Evolutionary conservation across 2,329 filamentous ascomycete species (phyloP).

Genomic region (Fusarium acutatum): DNA sequence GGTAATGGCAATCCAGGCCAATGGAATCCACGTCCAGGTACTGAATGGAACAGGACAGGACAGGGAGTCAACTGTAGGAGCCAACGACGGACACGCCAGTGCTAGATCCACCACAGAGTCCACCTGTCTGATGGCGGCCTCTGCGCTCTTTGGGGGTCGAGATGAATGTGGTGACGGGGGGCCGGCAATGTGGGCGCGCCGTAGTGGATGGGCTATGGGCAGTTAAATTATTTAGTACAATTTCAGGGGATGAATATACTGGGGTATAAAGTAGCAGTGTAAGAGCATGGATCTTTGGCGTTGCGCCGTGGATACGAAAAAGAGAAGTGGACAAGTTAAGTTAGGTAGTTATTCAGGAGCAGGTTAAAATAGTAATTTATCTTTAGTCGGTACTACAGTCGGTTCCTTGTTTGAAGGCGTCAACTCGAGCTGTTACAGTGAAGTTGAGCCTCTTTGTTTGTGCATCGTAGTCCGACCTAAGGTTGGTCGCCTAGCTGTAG

Average conservation of each 20-base stretch:
- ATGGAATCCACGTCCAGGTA: slow-evolving; percentile 24
- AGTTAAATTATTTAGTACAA: slow-evolving; percentile 37
- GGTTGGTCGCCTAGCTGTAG: not conserved
- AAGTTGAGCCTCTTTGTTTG: slow-evolving; percentile 12
- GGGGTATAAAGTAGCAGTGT: slow-evolving; percentile 30
- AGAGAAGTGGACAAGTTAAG: slow-evolving; percentile 1
- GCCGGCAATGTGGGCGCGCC: slow-evolving; percentile 25
- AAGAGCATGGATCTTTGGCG: slow-evolving; percentile 30
- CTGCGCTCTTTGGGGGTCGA: slow-evolving; percentile 30
- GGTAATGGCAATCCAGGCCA: slow-evolving; percentile 24
- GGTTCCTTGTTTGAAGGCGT: slow-evolving; percentile 5
- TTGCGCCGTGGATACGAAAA: slow-evolving; percentile 30
- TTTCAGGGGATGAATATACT: slow-evolving; percentile 35
- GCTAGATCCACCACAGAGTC: slow-evolving; percentile 37
- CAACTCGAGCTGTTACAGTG: slow-evolving; percentile 12
- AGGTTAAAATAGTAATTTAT: not conserved
- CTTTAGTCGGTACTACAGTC: not conserved
- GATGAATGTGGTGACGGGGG: slow-evolving; percentile 20
- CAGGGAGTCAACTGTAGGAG: slow-evolving; percentile 26
- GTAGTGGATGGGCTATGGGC: slow-evolving; percentile 31
- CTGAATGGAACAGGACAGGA: slow-evolving; percentile 20
- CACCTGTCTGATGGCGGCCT: slow-evolving; percentile 38
- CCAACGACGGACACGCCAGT: slow-evolving; percentile 35
- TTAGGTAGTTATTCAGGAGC: not conserved
- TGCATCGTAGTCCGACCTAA: not conserved